phyloP scores from a whole-genome alignment of 208 protist species.

The Crithidia thermophila region DNA sequence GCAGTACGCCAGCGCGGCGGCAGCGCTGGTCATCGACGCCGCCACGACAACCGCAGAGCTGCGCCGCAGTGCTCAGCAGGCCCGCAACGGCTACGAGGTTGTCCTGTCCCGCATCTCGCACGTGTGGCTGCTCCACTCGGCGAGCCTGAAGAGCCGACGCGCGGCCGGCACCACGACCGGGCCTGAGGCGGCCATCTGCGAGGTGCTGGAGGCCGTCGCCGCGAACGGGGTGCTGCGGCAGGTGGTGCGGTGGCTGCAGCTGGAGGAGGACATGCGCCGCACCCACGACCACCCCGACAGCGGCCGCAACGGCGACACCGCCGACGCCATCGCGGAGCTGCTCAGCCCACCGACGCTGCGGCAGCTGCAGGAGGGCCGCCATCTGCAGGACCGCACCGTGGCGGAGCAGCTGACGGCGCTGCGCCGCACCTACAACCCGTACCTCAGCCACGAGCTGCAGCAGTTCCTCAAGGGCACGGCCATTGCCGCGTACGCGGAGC shows the following conservation, averaged over 20 bases:
- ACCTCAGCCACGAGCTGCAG: slow-evolving; percentile 60
- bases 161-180: not conserved
- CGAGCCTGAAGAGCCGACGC: slow-evolving; percentile 12
- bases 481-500: slow-evolving; percentile 70
- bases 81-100: slow-evolving; percentile 40
- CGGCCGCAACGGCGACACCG: slow-evolving; percentile 13
- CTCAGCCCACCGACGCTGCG: slow-evolving; percentile 41
- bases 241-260: slow-evolving; percentile 36
- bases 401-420: slow-evolving; percentile 61
- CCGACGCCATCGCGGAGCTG: slow-evolving; percentile 24
- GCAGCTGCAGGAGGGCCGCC: slow-evolving; percentile 44
- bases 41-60: slow-evolving; percentile 19
- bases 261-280: slow-evolving; percentile 33
- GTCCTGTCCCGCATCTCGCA: slow-evolving; percentile 59
- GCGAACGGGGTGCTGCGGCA: slow-evolving; percentile 30
- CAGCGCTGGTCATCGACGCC: slow-evolving; percentile 8
- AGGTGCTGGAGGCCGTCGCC: slow-evolving; percentile 27
- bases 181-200: slow-evolving; percentile 12
- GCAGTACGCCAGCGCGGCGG: slow-evolving; percentile 28
- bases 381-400: slow-evolving; percentile 41
- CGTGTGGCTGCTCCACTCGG: slow-evolving; percentile 37
- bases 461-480: slow-evolving; percentile 75
- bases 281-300: slow-evolving; percentile 32
- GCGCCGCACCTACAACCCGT: slow-evolving; percentile 73
- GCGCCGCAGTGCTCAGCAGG: slow-evolving; percentile 31